A percentile compares a stretch with the other conserved stretches of the same genome.
phyloP scores from a whole-genome alignment of 768 basidiomycete genomes.

The Tulasnella sp. region DNA sequence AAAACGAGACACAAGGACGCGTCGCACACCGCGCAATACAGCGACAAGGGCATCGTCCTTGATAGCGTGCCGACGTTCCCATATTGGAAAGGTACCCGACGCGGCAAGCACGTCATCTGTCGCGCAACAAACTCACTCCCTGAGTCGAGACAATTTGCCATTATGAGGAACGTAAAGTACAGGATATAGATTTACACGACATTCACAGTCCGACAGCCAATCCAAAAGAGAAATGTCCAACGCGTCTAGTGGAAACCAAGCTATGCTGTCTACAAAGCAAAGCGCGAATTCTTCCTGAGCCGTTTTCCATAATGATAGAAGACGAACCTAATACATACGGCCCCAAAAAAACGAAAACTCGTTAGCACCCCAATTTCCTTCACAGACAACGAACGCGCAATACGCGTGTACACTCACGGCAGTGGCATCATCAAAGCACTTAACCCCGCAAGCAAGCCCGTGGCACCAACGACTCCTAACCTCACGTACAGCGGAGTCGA shows the following conservation, averaged over 20 bases:
- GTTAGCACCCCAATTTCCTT: not conserved
- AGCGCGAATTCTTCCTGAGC: conserved; percentile 19
- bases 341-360: not conserved
- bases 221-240: not conserved
- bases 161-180: not conserved
- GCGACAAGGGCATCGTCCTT: not conserved
- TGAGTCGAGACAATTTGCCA: not conserved
- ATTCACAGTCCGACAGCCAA: not conserved
- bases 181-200: not conserved
- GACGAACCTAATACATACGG: conserved; percentile 34
- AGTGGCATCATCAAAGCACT: conserved; percentile 52
- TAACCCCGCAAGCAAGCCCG: conserved; percentile 60
- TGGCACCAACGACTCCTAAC: conserved; percentile 63
- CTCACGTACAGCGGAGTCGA: conserved; percentile 44
- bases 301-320: conserved; percentile 25
- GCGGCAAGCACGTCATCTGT: too few species aligned
- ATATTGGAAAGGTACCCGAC: not conserved
- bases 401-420: conserved; percentile 27
- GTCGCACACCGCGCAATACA: not conserved
- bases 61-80: not conserved
- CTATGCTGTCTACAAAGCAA: not conserved
- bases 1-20: not conserved
- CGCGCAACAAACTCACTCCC: not conserved
- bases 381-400: not conserved
- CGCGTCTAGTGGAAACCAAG: not conserved